Conservation (phyloP, 2,329 filamentous ascomycete genomes). For the Stagonosporopsis vannaccii region DNA sequence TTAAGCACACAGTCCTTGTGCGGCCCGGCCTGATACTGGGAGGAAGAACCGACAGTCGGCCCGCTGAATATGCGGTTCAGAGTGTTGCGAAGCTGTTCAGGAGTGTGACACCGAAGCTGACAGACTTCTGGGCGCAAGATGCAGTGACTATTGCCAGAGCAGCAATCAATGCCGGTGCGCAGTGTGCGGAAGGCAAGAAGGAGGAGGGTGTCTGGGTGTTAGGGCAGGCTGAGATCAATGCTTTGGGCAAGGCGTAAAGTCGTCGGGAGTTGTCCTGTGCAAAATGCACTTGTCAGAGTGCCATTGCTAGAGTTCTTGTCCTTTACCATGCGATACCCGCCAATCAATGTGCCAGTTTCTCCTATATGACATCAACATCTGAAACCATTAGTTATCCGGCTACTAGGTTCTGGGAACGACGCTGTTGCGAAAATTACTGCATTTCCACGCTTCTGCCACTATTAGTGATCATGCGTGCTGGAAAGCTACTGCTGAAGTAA, state of each 20-base stretch:
- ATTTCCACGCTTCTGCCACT: not conserved
- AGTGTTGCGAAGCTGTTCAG: slow-evolving; percentile 65
- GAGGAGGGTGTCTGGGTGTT: slow-evolving; percentile 68
- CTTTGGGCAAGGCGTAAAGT: slow-evolving; percentile 60
- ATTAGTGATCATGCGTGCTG: not conserved
- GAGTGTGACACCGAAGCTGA: slow-evolving; percentile 52
- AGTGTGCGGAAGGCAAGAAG: slow-evolving; percentile 50
- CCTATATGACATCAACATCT: not conserved
- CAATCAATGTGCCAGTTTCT: not conserved
- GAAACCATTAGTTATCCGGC: not conserved
- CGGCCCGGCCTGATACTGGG: slow-evolving; percentile 80
- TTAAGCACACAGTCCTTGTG: slow-evolving; percentile 78
- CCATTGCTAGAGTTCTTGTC: not conserved
- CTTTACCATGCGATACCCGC: slow-evolving; percentile 7
- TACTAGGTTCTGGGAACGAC: not conserved
- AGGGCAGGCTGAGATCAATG: slow-evolving; percentile 68
- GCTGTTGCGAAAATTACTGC: not conserved
- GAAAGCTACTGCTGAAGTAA: not conserved
- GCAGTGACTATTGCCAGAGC: slow-evolving; percentile 66
- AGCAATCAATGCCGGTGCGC: slow-evolving; percentile 15
- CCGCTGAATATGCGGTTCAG: slow-evolving; percentile 65
- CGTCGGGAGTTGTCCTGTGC: not conserved
- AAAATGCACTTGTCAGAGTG: not conserved
- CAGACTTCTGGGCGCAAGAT: slow-evolving; percentile 76
- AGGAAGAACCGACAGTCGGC: slow-evolving; percentile 63